Evolutionary conservation across 2,329 filamentous ascomycete genomes (phyloP), one percentile per base, ranked within the genome.

Genomic region (Ophiognomonia clavigignenti-juglandacearum): DNA sequence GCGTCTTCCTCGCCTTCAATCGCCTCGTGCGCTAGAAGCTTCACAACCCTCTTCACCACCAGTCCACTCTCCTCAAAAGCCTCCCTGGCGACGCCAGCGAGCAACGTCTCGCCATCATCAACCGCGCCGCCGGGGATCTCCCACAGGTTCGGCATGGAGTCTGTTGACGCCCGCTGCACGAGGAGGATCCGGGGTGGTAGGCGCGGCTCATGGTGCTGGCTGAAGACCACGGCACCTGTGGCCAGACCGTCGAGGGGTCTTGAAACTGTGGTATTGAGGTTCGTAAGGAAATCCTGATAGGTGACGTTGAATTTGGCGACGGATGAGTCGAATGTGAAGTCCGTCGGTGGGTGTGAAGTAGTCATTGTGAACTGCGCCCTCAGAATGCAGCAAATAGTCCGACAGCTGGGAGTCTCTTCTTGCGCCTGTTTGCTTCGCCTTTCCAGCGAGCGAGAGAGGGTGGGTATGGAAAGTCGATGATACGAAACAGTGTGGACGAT

Each of bases 41-140:
- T 47, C 9, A 53, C 53, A 7, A 69, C 57, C 3, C 39, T 47
- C n/a, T 31, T 53, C 3, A 60, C 56, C 14, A 54, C 24, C 6
- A 73, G 53, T 2, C 69, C 65, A 13, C 64, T 54, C 56, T 73
- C 70, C 56, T 73, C 70, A 60, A 59, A 64, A 5, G 73, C 53
- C 53, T 73, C 70, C 22, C 70, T 61, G 6, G 64, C 64, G 0
- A 63, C 57, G 3, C 56, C 62, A 43, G 65, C 55, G 14, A 72
- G 56, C 8, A 72, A 57, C 3, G 54, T 67, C 38, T 53, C 45
- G 41, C 70, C 67, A 1, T 62, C 59, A 44, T 72, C 67, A 38
- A 60, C 62, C 0, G 57, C 67, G 16, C 70, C 70, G 38, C 70
- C 70, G 1, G 69, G 67, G 10, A 64, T 51, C 50, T 73, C 70